Conservation (phyloP, 164 flowering plant genomes). For the Echeveria elegans region DNA sequence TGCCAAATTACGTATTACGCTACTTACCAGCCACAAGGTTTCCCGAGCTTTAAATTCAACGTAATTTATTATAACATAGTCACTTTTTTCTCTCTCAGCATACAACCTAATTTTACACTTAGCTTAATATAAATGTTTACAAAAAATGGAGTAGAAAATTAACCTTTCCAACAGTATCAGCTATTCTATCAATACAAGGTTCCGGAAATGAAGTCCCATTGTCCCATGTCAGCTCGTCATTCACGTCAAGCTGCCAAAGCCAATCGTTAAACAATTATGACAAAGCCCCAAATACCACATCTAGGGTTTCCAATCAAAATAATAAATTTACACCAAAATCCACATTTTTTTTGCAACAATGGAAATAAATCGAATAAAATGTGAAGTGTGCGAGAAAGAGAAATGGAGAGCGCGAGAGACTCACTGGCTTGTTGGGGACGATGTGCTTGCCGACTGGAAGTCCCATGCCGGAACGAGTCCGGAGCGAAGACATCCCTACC, state of each 20-base stretch:
- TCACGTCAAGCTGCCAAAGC: slow-evolving; percentile 50
- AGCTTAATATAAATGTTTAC: background rate
- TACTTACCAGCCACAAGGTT: no score
- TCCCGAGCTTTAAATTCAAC: no score
- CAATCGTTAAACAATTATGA: background rate
- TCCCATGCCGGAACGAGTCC: slow-evolving; percentile 97
- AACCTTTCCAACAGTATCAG: slow-evolving; percentile 88
- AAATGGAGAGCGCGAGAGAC: background rate
- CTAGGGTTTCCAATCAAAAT: slow-evolving; percentile 4
- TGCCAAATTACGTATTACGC: background rate
- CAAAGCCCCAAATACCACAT: background rate
- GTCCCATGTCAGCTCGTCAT: slow-evolving; percentile 93
- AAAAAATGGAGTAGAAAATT: background rate
- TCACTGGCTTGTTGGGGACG: slow-evolving; percentile 90
- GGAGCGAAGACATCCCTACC: slow-evolving; percentile 52
- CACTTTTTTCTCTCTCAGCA: background rate
- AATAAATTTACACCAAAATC: background rate
- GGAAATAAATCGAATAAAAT: background rate
- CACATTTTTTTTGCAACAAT: no score
- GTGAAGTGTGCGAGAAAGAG: background rate
- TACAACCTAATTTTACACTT: background rate
- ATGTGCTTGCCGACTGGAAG: slow-evolving; percentile 92
- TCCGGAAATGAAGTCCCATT: slow-evolving; percentile 86
- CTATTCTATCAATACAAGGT: slow-evolving; percentile 90
- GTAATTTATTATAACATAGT: no score